phyloP scores from a whole-genome alignment of 2,329 filamentous ascomycete species.

The Didymosphaeria variabile region DNA sequence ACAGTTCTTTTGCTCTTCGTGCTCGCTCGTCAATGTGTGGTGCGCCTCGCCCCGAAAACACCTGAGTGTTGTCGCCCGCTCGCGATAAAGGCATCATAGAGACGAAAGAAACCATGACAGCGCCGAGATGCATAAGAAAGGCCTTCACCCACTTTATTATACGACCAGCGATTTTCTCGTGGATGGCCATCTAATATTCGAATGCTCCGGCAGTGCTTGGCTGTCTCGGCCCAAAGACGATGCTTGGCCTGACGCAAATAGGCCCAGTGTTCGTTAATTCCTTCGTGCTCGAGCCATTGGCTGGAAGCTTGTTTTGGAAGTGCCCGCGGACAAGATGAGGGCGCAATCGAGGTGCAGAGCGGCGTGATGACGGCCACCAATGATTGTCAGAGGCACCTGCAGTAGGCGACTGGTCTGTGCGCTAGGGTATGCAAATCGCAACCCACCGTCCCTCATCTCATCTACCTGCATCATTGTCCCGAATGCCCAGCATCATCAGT shows the following conservation, averaged over 20 bases:
- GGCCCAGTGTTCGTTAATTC: neutral
- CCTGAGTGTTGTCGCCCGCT: neutral
- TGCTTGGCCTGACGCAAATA: neutral
- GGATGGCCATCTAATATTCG: neutral
- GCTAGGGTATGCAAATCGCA: neutral
- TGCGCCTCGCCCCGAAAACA: neutral
- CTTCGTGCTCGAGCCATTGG: neutral
- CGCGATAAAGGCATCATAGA: neutral
- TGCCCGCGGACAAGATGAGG: neutral
- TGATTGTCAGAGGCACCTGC: no score
- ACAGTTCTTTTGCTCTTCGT: neutral
- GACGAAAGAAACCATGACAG: neutral
- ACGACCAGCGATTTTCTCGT: neutral
- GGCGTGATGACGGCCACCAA: neutral
- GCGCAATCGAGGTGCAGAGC: neutral
- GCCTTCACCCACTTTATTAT: neutral
- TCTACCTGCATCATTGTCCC: neutral
- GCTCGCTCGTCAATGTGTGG: neutral
- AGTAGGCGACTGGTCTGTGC: neutral
- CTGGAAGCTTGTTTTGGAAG: neutral
- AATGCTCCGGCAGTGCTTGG: neutral
- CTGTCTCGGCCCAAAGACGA: neutral
- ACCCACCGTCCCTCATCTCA: neutral
- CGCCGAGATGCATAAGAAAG: neutral
- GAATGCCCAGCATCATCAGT: neutral